These are phyloP conservation scores for Stenocarpella maydis DNA, from an alignment of 2,329 filamentous ascomycete genomes.

Conservation along the genomic window DNA sequence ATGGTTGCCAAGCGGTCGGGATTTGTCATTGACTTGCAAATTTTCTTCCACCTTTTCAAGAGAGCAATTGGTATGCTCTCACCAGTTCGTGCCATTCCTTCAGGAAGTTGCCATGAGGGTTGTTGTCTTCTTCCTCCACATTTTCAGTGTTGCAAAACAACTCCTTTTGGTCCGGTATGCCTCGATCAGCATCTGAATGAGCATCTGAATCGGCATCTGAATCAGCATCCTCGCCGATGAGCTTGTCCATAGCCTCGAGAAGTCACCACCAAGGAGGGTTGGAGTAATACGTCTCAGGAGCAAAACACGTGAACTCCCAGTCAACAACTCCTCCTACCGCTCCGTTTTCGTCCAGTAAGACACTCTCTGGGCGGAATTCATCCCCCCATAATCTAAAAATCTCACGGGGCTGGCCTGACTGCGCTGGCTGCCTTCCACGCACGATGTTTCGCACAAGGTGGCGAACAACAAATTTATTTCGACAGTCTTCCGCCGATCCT, in stretches of 20 bases:
- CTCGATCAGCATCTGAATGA: background rate
- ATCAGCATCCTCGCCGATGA: background rate
- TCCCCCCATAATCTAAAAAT: conserved; percentile 22
- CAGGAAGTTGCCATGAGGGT: too few species aligned
- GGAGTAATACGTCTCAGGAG: background rate
- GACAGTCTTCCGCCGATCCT: conserved; percentile 42
- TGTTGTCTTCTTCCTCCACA: too few species aligned
- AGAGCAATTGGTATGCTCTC: too few species aligned
- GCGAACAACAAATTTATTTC: conserved; percentile 47
- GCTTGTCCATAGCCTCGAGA: background rate
- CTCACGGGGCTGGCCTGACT: background rate
- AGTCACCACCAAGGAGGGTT: conserved; percentile 19
- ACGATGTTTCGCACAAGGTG: conserved; percentile 41
- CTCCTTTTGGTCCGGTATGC: too few species aligned
- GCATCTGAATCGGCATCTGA: background rate
- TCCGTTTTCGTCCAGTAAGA: conserved; percentile 16
- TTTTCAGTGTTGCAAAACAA: too few species aligned
- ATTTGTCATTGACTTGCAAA: background rate
- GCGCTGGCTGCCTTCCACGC: background rate
- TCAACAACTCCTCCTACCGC: conserved; percentile 20
- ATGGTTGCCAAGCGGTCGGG: background rate
- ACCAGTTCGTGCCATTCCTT: too few species aligned
- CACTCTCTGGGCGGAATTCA: background rate
- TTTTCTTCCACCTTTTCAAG: too few species aligned
- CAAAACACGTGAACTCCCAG: conserved; percentile 20